A percentile compares a stretch with the other conserved stretches of the same genome.
These are phyloP conservation scores for Nissolia schottii DNA, from an alignment of 306 rosid genomes.

Conservation along the genomic window DNA sequence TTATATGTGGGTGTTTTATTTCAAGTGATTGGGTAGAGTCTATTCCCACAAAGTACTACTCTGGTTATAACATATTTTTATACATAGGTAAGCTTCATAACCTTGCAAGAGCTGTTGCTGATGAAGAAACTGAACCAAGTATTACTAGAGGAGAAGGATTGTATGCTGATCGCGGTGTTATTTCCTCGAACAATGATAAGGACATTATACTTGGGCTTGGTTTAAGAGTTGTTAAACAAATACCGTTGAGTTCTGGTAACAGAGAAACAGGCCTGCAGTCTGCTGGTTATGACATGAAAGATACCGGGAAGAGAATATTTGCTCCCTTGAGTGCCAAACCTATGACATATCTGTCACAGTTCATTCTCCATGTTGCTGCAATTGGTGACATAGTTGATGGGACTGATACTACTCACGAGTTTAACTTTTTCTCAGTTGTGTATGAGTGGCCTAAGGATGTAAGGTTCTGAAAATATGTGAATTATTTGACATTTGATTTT, in stretches of 20 bases:
- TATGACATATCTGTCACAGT: slow-evolving; percentile 81
- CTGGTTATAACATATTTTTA: slow-evolving; percentile 24
- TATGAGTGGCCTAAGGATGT: slow-evolving; percentile 99
- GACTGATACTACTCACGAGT: slow-evolving; percentile 95
- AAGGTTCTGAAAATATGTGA: slow-evolving; percentile 44
- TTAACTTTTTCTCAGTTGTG: slow-evolving; percentile 85
- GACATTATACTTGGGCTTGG: slow-evolving; percentile 86
- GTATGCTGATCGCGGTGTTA: slow-evolving; percentile 58
- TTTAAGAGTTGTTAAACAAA: slow-evolving; percentile 66
- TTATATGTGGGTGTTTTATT: not conserved
- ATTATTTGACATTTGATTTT: slow-evolving; percentile 26
- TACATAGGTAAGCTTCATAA: slow-evolving; percentile 89
- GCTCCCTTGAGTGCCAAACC: slow-evolving; percentile 81
- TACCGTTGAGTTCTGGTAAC: slow-evolving; percentile 46
- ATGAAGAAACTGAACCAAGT: slow-evolving; percentile 81
- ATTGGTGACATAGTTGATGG: slow-evolving; percentile 98
- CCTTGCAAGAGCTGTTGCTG: slow-evolving; percentile 96
- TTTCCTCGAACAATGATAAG: slow-evolving; percentile 44
- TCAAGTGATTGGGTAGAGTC: not conserved
- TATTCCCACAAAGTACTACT: slow-evolving; percentile 6
- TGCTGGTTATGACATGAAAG: slow-evolving; percentile 73
- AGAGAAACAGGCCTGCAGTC: slow-evolving; percentile 55
- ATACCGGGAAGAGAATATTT: slow-evolving; percentile 75
- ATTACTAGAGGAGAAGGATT: slow-evolving; percentile 63
- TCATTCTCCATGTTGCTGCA: slow-evolving; percentile 93